Conservation (phyloP, 352 stramenopile genomes). For the Phytophthora kernoviae region DNA sequence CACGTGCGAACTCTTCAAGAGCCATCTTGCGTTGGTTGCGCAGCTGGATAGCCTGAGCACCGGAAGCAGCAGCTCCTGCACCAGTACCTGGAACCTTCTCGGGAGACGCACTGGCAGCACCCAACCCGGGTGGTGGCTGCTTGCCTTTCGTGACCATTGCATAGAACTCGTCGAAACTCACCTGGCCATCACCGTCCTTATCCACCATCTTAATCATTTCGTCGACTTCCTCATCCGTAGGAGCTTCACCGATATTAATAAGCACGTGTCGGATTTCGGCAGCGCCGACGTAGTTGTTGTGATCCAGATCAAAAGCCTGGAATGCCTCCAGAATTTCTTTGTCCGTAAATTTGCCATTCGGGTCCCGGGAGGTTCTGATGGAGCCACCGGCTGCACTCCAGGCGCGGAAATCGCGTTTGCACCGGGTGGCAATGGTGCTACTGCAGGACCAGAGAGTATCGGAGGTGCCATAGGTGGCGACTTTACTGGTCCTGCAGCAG, state of each 20-base stretch:
- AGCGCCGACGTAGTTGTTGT: constrained; percentile 96
- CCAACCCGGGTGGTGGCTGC: constrained; percentile 87
- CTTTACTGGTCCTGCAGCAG: constrained; percentile 47
- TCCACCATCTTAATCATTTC: constrained; percentile 98
- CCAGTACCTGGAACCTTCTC: constrained; percentile 36
- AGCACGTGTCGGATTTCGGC: constrained; percentile 95
- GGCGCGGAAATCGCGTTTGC: constrained; percentile 59
- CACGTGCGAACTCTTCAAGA: constrained; percentile 93
- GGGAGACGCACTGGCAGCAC: constrained; percentile 36
- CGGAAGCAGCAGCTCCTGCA: constrained; percentile 34
- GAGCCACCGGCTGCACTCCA: constrained; percentile 55
- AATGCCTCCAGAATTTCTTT: constrained; percentile 96
- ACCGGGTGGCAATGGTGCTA: constrained; percentile 64
- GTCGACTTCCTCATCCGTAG: constrained; percentile 96
- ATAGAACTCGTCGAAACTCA: constrained; percentile 96
- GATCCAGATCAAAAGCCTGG: constrained; percentile 93
- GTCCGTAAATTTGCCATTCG: constrained; percentile 96
- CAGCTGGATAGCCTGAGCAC: constrained; percentile 87
- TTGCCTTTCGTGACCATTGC: constrained; percentile 95
- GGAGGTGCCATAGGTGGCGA: constrained; percentile 57
- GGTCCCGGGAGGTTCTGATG: constrained; percentile 85
- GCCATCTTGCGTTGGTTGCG: constrained; percentile 92
- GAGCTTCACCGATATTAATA: constrained; percentile 95
- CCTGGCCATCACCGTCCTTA: constrained; percentile 94
- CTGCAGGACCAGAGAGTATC: constrained; percentile 64